Conservation (phyloP, 176 grass and related monocot species). For the Saccharum spontaneum region DNA sequence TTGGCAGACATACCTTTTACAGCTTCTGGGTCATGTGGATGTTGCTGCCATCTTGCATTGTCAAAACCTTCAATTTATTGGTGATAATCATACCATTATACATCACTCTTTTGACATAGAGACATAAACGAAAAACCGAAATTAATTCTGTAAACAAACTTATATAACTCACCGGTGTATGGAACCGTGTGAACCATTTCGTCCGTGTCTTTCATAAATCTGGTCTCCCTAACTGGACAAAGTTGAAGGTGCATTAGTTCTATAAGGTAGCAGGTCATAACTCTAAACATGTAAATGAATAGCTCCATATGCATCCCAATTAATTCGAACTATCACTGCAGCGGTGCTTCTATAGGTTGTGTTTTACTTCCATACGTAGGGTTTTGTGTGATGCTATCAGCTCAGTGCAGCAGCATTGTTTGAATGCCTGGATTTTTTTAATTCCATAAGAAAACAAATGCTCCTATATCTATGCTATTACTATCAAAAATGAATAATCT, state of each 20-base stretch:
- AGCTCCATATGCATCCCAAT: not conserved
- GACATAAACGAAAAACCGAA: not conserved
- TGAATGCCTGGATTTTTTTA: no score
- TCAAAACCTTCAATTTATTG: not conserved
- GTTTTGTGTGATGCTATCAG: no score
- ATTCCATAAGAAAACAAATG: no score
- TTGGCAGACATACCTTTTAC: not conserved
- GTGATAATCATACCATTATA: not conserved
- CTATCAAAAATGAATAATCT: no score
- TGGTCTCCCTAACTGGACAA: not conserved
- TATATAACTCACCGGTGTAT: not conserved
- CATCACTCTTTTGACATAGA: not conserved
- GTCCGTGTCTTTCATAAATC: not conserved
- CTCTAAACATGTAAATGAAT: not conserved
- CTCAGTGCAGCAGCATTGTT: no score
- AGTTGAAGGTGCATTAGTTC: not conserved
- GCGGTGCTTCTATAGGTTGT: not conserved
- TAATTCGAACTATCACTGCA: not conserved
- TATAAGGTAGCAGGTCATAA: not conserved
- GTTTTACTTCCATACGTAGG: not conserved
- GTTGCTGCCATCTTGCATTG: not conserved
- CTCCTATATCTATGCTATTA: no score
- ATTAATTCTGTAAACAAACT: not conserved
- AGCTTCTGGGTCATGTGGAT: not conserved
- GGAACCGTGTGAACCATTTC: not conserved